Base-by-base conservation (phyloP, 805 yeast genomes). In the Candida peoriensis region DNA sequence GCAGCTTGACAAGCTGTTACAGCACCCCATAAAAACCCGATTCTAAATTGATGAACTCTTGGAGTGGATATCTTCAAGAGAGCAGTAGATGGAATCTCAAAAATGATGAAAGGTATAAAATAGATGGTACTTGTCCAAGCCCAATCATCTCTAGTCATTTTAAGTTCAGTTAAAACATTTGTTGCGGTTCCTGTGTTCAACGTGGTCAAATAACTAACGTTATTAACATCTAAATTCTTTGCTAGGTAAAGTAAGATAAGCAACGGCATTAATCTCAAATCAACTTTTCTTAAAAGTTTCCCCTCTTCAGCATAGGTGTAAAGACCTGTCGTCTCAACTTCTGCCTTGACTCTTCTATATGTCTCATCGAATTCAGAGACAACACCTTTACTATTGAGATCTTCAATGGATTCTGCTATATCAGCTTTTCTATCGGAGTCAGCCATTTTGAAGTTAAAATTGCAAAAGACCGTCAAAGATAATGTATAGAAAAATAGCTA, bases 1-100 rank as follows among this genome's bases (percentile, higher is more conserved):
- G 44, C 41, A n/a, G 48, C 46, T 25, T 42, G 47, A 29, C 43
- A 42, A 4, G 42, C 38, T 17, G 47, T 41, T n/a, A 32, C 20
- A n/a, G 37, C 32, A 14, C 47, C 50, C 49, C 49, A 44, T 11
- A 32, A 17, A 11, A 43, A 28, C 30, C 38, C 20, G 14, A 45
- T 43, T 16, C 44, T 23, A 30, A 42, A 45, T 15, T 41, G 37
- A 16, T 35, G 39, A 18, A 42, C 31, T 14, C 37, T 34, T n/a
- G 47, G 50, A 11, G 46, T 32, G 9, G 34, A 29, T 16, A 27
- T 29, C 34, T 47, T 47, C 28, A 46, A 22, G n/a, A 46, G 30
- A 26, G 40, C 22, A 15, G 43, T 46, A 3, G 50, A 32, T 20
- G 47, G 48, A 24, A 42, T 24, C 30, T 47, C 52, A 37, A 39